Conservation (phyloP, 495 filamentous ascomycete genomes). For the Pseudomonodictys pantanalensis region DNA sequence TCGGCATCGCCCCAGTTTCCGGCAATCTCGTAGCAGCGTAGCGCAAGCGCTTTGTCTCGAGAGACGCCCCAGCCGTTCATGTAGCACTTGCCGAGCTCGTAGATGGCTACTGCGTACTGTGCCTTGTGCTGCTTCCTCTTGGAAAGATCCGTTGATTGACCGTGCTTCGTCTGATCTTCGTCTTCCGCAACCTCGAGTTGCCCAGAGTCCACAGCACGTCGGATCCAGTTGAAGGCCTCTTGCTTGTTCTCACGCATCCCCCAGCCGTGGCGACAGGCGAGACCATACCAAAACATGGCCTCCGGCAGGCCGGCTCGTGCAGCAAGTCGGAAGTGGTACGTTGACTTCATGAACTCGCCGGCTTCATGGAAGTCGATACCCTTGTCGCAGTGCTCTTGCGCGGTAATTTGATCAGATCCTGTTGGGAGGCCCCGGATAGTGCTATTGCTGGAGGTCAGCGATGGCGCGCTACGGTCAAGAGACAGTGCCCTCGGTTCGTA, state of each 20-base stretch:
- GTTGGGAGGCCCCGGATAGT: slow-evolving; percentile 45
- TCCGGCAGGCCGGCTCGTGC: slow-evolving; percentile 82
- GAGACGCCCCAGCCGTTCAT: slow-evolving; percentile 98
- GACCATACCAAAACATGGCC: slow-evolving; percentile 91
- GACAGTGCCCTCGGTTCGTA: slow-evolving; percentile 17
- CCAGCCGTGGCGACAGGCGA: slow-evolving; percentile 98
- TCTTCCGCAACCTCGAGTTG: slow-evolving; percentile 78
- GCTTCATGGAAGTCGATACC: slow-evolving; percentile 85
- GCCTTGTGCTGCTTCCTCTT: slow-evolving; percentile 77
- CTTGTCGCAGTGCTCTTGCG: slow-evolving; percentile 83
- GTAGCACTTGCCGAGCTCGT: slow-evolving; percentile 94
- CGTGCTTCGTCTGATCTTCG: slow-evolving; percentile 63
- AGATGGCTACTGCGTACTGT: slow-evolving; percentile 91
- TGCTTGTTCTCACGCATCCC: slow-evolving; percentile 87
- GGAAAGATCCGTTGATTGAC: slow-evolving; percentile 59
- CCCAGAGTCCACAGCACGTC: slow-evolving; percentile 83
- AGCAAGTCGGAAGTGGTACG: slow-evolving; percentile 90
- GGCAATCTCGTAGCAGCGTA: slow-evolving; percentile 95
- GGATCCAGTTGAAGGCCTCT: slow-evolving; percentile 87
- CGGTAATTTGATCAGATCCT: slow-evolving; percentile 56
- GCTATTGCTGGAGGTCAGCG: slow-evolving; percentile 54
- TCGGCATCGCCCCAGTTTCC: slow-evolving; percentile 96
- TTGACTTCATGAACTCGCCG: slow-evolving; percentile 83
- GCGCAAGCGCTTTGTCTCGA: slow-evolving; percentile 81
- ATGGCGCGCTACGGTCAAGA: slow-evolving; percentile 43